Conservation (phyloP, 2,329 filamentous ascomycete genomes). For the Botryosphaeria agaves region DNA sequence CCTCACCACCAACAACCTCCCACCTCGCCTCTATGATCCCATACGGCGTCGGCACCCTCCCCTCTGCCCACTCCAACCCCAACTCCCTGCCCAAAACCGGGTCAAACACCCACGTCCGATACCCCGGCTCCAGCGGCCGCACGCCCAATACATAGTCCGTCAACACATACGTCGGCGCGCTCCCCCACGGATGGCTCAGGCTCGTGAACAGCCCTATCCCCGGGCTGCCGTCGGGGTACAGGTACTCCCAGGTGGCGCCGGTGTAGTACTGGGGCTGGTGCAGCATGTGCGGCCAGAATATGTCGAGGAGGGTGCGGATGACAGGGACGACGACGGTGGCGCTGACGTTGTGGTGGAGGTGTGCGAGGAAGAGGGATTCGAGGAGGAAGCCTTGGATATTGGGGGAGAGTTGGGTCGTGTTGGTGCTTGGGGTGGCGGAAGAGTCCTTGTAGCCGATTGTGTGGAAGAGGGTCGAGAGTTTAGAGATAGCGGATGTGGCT, state of each 20-base stretch:
- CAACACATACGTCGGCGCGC: constrained; percentile 26
- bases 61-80: constrained; percentile 11
- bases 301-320: constrained; percentile 15
- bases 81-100: constrained; percentile 11
- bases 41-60: constrained; percentile 11
- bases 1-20: constrained; percentile 5
- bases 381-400: constrained; percentile 30
- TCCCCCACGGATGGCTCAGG: constrained; percentile 27
- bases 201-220: constrained; percentile 26
- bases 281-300: constrained; percentile 26
- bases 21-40: constrained; percentile 9
- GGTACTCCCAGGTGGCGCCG: constrained; percentile 29
- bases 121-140: constrained; percentile 9
- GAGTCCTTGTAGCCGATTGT: constrained; percentile 20
- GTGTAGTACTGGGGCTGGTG: constrained; percentile 16
- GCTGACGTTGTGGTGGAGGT: constrained; percentile 11
- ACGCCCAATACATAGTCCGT: constrained; percentile 18
- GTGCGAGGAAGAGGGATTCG: constrained; percentile 15
- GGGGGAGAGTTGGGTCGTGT: constrained; percentile 20
- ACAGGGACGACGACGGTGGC: constrained; percentile 5
- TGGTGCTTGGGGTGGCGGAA: constrained; percentile 7
- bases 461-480: constrained; percentile 14
- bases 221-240: constrained; percentile 19
- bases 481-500: constrained; percentile 12
- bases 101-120: constrained; percentile 12